Evolutionary conservation across 495 filamentous ascomycete species (phyloP), one percentile per base, ranked within the genome.

Genomic region (Aspergillus haitiensis): DNA sequence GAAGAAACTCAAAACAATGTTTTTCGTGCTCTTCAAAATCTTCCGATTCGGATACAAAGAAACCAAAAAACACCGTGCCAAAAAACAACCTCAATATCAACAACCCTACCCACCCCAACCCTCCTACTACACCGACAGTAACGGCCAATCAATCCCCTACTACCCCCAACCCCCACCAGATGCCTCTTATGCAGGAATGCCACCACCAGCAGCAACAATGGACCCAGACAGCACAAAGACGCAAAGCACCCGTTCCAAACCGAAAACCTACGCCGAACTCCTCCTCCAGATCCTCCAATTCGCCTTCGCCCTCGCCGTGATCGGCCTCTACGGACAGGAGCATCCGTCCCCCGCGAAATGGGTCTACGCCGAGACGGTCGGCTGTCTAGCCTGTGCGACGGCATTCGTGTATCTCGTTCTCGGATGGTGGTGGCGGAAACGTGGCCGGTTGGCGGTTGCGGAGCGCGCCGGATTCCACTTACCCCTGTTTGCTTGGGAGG

Each of bases 251-350:
- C 61, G 35, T 58, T 27, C 40, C 56, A 49, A 12, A 37, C 37
- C 36, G 67, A 69, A 62, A 37, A 37, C 45, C 42, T 60, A 16
- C 54, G 35, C 60, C 37, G 75, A 77, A 61, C 71, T 82, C 13
- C 37, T 78, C 52, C 73, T 89, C 0, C 88, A 91, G 67, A 80
- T 90, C 73, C 68, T 83, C 47, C 88, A 93, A 56, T 85, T 96
- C 67, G 76, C 87, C 62, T 78, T 95, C 60, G 90, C 85, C 16
- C 66, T 96, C 49, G 80, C 86, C 0, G 89, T 94, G 57, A 82
- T 86, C 60, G 91, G 86, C 5, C 84, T 97, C 36, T 97, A 97
- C 69, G 89, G 86, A 55, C 68, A 77, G 36, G 88, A 94, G 57
- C 65, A 76, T 32, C 74, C 82, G 56, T 69, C 74, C 5, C 80